A percentile compares a stretch with the other conserved stretches of the same genome.
Conservation (phyloP, 2,329 filamentous ascomycete genomes). For the Fusarium ambrosium region DNA sequence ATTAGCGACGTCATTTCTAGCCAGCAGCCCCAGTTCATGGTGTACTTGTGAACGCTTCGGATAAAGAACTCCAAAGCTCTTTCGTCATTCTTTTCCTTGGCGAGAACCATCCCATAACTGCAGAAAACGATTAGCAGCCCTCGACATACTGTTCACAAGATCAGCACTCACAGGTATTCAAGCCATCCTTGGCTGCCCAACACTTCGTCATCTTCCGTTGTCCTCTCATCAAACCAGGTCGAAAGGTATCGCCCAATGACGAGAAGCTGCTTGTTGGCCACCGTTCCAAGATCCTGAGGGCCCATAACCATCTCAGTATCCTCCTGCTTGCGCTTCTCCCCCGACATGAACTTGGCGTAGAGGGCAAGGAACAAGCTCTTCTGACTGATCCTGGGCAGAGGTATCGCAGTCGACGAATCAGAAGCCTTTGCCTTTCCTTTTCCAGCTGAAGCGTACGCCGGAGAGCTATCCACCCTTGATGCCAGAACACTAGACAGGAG, state of each 20-base stretch:
- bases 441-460: slow-evolving; percentile 61
- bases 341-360: slow-evolving; percentile 92
- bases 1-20: slow-evolving; percentile 88
- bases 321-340: slow-evolving; percentile 96
- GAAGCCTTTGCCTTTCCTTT: slow-evolving; percentile 70
- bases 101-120: slow-evolving; percentile 88
- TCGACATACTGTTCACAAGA: background rate
- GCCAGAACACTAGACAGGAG: slow-evolving; percentile 76
- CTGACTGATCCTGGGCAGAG: slow-evolving; percentile 78
- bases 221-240: slow-evolving; percentile 81
- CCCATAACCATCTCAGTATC: slow-evolving; percentile 98
- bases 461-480: slow-evolving; percentile 57
- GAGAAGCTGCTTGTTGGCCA: slow-evolving; percentile 86
- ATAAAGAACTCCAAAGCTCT: slow-evolving; percentile 90
- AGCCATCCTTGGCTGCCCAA: slow-evolving; percentile 88
- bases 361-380: slow-evolving; percentile 92
- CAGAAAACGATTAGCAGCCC: slow-evolving; percentile 3
- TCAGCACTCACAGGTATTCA: slow-evolving; percentile 76
- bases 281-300: slow-evolving; percentile 87
- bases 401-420: slow-evolving; percentile 40
- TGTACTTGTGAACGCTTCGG: slow-evolving; percentile 87
- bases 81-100: slow-evolving; percentile 90
- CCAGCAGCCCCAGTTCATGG: slow-evolving; percentile 99
- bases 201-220: slow-evolving; percentile 69
- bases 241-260: slow-evolving; percentile 82